Percentiles rank a stretch among this genome's conserved stretches.
Evolutionary conservation across 208 protist species (phyloP).

Genomic region (Crithidia thermophila): DNA sequence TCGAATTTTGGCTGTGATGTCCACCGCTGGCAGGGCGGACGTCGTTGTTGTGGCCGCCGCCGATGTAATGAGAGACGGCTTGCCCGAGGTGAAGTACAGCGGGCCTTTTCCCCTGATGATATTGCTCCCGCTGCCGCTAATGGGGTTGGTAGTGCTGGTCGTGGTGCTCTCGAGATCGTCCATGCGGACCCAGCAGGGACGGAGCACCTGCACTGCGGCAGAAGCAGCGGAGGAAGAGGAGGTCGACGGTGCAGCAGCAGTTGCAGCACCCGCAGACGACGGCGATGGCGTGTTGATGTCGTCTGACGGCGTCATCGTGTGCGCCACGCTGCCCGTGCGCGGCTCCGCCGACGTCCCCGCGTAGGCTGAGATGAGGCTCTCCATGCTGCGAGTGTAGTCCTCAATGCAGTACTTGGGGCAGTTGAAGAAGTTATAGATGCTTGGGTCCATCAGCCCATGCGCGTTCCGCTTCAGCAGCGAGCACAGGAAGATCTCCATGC

Average conservation of each 20-base stretch:
- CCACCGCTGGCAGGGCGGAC: conserved; percentile 9
- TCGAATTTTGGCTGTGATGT: conserved; percentile 15
- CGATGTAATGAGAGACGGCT: too few relatives aligned
- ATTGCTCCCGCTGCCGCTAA: too few relatives aligned
- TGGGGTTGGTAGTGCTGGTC: neutral
- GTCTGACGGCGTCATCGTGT: neutral
- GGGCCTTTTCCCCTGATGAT: too few relatives aligned
- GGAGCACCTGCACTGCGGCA: neutral
- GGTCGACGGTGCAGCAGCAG: neutral
- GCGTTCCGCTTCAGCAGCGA: conserved; percentile 52
- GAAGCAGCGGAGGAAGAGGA: too few relatives aligned
- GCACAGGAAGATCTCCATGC: conserved; percentile 45
- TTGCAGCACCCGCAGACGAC: too few relatives aligned
- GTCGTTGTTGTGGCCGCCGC: too few relatives aligned
- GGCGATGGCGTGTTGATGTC: too few relatives aligned
- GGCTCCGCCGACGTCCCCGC: neutral
- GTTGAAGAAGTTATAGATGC: conserved; percentile 52
- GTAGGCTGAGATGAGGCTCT: conserved; percentile 44
- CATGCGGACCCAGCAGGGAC: conserved; percentile 23
- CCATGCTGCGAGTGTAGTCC: conserved; percentile 45
- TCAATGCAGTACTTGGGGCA: conserved; percentile 50
- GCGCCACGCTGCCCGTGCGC: neutral
- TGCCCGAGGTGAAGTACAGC: too few relatives aligned
- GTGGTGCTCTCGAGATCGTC: neutral
- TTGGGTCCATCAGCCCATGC: conserved; percentile 48